A percentile compares a stretch with the other conserved stretches of the same genome.
Conservation (phyloP, 208 protist species). For the Acanthamoeba culbertsoni region DNA sequence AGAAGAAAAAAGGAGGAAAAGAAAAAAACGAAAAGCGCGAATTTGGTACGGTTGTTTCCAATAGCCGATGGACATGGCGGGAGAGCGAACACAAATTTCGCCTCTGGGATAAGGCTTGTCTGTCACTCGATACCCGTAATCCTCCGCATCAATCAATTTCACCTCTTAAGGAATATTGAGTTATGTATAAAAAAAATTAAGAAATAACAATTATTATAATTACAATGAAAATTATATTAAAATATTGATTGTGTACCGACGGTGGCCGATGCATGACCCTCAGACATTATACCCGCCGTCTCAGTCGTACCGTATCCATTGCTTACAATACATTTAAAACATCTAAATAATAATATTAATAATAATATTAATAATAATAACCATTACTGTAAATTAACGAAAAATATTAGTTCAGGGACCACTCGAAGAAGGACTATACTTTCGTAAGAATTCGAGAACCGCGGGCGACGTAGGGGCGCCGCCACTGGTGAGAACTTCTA, state of each 20-base stretch:
- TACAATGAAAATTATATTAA: background rate
- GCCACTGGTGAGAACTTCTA: background rate
- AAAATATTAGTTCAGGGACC: background rate
- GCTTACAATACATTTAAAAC: conserved; percentile 18
- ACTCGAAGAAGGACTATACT: background rate
- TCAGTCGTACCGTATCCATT: conserved; percentile 39
- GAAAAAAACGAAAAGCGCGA: background rate
- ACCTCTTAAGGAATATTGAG: background rate
- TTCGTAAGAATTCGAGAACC: background rate
- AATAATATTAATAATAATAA: background rate
- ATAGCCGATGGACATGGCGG: conserved; percentile 58
- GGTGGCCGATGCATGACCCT: background rate
- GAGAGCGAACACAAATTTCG: conserved; percentile 6
- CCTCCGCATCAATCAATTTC: background rate
- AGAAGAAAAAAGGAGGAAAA: background rate
- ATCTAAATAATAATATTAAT: background rate
- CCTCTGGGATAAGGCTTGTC: conserved; percentile 4
- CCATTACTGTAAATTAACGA: background rate
- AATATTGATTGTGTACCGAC: too few relatives aligned
- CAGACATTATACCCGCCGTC: background rate
- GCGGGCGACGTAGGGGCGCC: background rate
- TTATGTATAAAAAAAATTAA: background rate
- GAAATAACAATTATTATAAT: too few relatives aligned
- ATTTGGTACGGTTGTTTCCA: conserved; percentile 21
- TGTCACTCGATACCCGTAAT: background rate